These are phyloP conservation scores for Trichomonas gallinae DNA, from an alignment of 208 protist species.

Conservation along the genomic window DNA sequence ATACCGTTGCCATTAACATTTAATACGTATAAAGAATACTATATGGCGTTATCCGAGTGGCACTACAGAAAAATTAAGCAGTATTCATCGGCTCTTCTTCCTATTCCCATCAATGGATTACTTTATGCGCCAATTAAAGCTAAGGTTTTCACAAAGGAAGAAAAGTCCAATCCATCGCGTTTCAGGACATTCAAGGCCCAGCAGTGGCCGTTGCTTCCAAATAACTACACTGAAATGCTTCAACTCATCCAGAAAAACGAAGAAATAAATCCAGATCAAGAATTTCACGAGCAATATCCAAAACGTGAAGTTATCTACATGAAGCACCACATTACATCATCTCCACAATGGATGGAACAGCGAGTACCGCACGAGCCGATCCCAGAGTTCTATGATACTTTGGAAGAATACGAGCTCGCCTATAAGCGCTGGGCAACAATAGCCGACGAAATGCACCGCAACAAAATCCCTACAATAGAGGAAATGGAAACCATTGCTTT, in stretches of 20 bases:
- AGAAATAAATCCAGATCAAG: background rate
- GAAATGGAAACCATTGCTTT: background rate
- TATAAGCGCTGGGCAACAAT: background rate
- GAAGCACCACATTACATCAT: background rate
- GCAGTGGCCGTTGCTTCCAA: background rate
- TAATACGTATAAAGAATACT: background rate
- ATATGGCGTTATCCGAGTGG: background rate
- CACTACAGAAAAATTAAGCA: background rate
- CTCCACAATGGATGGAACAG: background rate
- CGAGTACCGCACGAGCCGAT: background rate
- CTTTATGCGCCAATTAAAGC: background rate
- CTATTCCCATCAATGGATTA: background rate
- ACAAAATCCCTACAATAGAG: background rate
- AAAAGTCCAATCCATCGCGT: background rate
- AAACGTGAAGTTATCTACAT: background rate
- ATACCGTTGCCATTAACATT: background rate
- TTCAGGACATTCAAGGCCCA: background rate
- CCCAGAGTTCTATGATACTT: background rate
- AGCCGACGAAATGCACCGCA: background rate
- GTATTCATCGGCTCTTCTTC: background rate
- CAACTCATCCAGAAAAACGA: background rate
- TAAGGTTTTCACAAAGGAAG: background rate
- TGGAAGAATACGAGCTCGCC: background rate
- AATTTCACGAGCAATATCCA: background rate
- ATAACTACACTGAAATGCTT: background rate